A percentile compares a stretch with the other conserved stretches of the same genome.
Evolutionary conservation across 2,329 filamentous ascomycete genomes (phyloP).

Genomic region (Purpureocillium takamizusanense): DNA sequence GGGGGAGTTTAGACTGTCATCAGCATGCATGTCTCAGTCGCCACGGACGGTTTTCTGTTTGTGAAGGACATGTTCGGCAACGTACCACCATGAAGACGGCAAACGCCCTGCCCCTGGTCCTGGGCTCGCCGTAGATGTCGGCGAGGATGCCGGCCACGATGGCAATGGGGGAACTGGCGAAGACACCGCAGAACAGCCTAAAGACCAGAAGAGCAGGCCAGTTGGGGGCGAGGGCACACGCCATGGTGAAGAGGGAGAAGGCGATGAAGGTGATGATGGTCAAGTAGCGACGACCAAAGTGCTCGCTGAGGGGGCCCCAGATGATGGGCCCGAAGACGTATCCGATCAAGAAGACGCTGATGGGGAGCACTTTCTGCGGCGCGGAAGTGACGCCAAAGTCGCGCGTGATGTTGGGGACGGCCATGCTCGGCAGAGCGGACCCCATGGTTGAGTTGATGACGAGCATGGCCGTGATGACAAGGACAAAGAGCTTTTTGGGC

Average conservation of each 20-base stretch:
- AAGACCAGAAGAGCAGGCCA: constrained; percentile 46
- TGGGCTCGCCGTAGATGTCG: constrained; percentile 47
- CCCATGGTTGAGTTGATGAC: constrained; percentile 63
- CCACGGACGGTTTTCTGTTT: no score
- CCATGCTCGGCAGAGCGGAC: constrained; percentile 55
- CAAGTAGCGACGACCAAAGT: constrained; percentile 43
- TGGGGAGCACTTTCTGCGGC: constrained; percentile 42
- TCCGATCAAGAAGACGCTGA: constrained; percentile 55
- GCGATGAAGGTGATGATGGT: constrained; percentile 31
- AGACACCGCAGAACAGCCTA: constrained; percentile 38
- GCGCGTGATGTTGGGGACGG: constrained; percentile 44
- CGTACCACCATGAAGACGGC: constrained; percentile 53
- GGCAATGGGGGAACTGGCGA: constrained; percentile 46
- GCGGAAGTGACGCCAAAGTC: constrained; percentile 46
- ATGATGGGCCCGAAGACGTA: constrained; percentile 53
- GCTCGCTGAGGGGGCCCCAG: constrained; percentile 58
- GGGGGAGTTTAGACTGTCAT: no score
- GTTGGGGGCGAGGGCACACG: constrained; percentile 40
- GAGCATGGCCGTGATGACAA: constrained; percentile 45
- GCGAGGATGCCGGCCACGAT: constrained; percentile 54
- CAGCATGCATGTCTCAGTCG: no score
- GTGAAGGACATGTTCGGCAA: not conserved
- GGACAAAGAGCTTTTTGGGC: constrained; percentile 43
- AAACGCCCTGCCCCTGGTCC: constrained; percentile 48
- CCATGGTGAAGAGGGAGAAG: constrained; percentile 41